Conservation (phyloP, 2,329 filamentous ascomycete genomes). For the Sporothrix pallida region DNA sequence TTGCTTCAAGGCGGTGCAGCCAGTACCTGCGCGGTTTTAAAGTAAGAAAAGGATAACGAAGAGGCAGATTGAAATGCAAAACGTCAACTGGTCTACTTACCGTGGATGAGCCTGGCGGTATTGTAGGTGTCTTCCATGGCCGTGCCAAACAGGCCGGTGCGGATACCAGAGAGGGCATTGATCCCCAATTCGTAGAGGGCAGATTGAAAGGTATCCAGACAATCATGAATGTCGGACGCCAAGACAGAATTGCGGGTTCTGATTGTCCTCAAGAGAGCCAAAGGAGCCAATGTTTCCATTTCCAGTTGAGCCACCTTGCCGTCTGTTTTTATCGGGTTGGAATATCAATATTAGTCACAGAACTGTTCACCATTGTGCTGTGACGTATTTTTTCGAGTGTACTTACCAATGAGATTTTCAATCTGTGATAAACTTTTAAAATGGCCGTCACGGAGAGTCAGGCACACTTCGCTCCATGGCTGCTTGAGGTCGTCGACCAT, state of each 20-base stretch:
- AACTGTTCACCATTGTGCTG: background rate
- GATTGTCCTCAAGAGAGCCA: slow-evolving; percentile 2
- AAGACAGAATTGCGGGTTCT: background rate
- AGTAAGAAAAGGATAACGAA: background rate
- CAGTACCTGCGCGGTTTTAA: background rate
- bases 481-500: slow-evolving; percentile 7
- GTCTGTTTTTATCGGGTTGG: slow-evolving; percentile 2
- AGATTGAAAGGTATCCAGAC: no score
- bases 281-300: background rate
- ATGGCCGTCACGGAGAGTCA: background rate
- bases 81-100: background rate
- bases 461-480: background rate
- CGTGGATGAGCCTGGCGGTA: background rate
- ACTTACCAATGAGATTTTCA: background rate
- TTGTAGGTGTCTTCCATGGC: slow-evolving; percentile 12
- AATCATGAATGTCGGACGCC: no score
- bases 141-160: background rate
- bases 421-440: background rate
- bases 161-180: background rate
- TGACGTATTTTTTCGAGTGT: background rate
- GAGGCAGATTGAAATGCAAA: background rate
- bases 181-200: background rate
- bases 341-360: background rate
- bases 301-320: background rate
- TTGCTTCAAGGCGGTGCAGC: background rate